A percentile compares a stretch with the other conserved stretches of the same genome.
Conservation (phyloP, 352 stramenopile genomes). For the Pelagophyceae sp. region DNA sequence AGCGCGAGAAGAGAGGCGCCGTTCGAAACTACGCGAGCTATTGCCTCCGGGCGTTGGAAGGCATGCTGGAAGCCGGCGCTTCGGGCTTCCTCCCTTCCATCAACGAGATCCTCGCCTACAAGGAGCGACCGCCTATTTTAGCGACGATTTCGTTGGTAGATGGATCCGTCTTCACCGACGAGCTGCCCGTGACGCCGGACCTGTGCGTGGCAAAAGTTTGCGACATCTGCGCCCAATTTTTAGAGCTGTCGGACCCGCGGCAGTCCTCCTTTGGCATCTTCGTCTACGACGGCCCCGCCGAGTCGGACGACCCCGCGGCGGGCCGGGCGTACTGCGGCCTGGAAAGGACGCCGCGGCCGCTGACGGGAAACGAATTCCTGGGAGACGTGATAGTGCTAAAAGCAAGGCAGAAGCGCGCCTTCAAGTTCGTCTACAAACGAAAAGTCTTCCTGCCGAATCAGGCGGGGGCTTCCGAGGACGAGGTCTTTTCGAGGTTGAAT, state of each 20-base stretch:
- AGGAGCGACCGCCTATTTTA: slow-evolving; percentile 79
- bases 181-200: slow-evolving; percentile 80
- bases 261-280: slow-evolving; percentile 50
- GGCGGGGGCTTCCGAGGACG: slow-evolving; percentile 59
- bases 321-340: slow-evolving; percentile 47
- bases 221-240: slow-evolving; percentile 79
- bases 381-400: slow-evolving; percentile 81
- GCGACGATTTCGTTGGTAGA: slow-evolving; percentile 83
- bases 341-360: slow-evolving; percentile 59
- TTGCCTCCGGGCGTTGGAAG: slow-evolving; percentile 77
- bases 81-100: slow-evolving; percentile 85
- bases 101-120: slow-evolving; percentile 81
- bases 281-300: slow-evolving; percentile 48
- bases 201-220: slow-evolving; percentile 75
- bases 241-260: slow-evolving; percentile 68
- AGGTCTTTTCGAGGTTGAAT: slow-evolving; percentile 64
- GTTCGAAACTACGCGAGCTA: slow-evolving; percentile 77
- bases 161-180: slow-evolving; percentile 70
- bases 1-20: slow-evolving; percentile 44
- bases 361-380: slow-evolving; percentile 67
- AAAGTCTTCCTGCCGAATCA: slow-evolving; percentile 75
- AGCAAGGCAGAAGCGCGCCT: slow-evolving; percentile 67
- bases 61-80: slow-evolving; percentile 65
- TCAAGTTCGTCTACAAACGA: slow-evolving; percentile 76
- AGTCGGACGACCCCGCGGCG: slow-evolving; percentile 45